phyloP scores from a whole-genome alignment of 164 flowering plant species.

The Vitis rupestris region DNA sequence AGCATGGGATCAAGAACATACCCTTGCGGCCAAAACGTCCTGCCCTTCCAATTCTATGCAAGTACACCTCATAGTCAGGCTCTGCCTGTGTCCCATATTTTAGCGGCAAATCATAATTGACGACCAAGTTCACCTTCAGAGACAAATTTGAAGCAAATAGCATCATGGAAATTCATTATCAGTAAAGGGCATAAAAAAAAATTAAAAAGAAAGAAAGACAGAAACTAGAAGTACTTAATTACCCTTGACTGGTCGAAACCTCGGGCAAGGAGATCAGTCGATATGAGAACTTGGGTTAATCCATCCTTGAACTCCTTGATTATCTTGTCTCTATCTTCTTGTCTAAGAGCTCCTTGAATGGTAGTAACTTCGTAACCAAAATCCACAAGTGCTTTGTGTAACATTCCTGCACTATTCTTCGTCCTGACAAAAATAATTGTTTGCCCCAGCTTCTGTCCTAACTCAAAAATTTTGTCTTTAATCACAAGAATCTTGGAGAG shows the following conservation, averaged over 20 bases:
- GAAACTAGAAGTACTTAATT: not conserved
- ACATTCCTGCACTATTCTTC: constrained; percentile 48
- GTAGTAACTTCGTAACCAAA: constrained; percentile 78
- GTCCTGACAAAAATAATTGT: constrained; percentile 83
- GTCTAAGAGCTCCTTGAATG: constrained; percentile 70
- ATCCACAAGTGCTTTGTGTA: constrained; percentile 53
- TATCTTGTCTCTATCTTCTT: constrained; percentile 76
- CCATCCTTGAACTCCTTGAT: constrained; percentile 90
- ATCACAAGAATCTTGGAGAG: constrained; percentile 58
- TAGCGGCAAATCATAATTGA: constrained; percentile 70
- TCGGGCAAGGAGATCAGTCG: constrained; percentile 93
- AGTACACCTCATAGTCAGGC: constrained; percentile 87
- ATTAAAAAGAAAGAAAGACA: not conserved
- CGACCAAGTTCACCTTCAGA: constrained; percentile 77
- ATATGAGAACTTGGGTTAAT: constrained; percentile 82
- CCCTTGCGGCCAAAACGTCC: constrained; percentile 99
- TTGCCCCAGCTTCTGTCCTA: constrained; percentile 84
- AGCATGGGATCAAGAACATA: constrained; percentile 20
- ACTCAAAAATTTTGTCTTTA: constrained; percentile 66
- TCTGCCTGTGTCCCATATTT: constrained; percentile 38
- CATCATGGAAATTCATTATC: not conserved
- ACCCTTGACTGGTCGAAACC: constrained; percentile 98
- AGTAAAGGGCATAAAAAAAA: not conserved
- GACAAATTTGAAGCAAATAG: not conserved
- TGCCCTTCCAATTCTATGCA: constrained; percentile 93